Evolutionary conservation across 805 yeast genomes (phyloP), one percentile per base, ranked within the genome.

Genomic region (Starmerella tilneyi): DNA sequence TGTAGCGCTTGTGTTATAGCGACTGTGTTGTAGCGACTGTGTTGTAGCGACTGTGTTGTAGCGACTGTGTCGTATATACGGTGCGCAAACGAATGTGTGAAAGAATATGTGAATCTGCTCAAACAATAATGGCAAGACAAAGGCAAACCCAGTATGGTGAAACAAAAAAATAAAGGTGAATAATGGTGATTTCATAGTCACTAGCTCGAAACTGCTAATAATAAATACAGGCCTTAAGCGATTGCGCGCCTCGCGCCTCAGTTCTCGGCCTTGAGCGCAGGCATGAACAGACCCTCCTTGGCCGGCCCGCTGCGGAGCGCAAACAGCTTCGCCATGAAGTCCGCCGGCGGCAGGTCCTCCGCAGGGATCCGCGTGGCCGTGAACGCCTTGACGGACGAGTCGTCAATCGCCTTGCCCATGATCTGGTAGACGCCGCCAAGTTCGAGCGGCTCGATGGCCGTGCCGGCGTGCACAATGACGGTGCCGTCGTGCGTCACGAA

Each of bases 341-440:
- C 50, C 2, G 45, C 42, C 15, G 47, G 44, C n/a, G 54, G 54
- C 35, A 50, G 47, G 20, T 32, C 49, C 9, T 50, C 24, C 20
- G 44, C 46, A 32, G 33, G 59, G 59, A 43, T 56, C 48, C 43
- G 56, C 56, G 51, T 34, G 5, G 55, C 54, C 7, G 43, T 44
- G 35, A 53, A 41, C 28, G 56, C 56, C 46, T 52, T 52, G 9
- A 65, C 28, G 16, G 59, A 45, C 23, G 49, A 30, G 44, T 62
- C 68, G 22, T 52, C 55, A 15, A 56, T 42, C 9, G 63, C 67
- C 23, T 55, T 51, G 13, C 66, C 69, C 17, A 63, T 54, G 22
- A 65, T 31, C 44, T 63, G 67, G 53, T 61, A 65, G 31, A 49
- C 59, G 7, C 51, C 52, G 16, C 63, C 67, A 16, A 49, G 29